Evolutionary conservation across 2,329 filamentous ascomycete genomes (phyloP).

Genomic region (Neopestalotiopsis clavispora): DNA sequence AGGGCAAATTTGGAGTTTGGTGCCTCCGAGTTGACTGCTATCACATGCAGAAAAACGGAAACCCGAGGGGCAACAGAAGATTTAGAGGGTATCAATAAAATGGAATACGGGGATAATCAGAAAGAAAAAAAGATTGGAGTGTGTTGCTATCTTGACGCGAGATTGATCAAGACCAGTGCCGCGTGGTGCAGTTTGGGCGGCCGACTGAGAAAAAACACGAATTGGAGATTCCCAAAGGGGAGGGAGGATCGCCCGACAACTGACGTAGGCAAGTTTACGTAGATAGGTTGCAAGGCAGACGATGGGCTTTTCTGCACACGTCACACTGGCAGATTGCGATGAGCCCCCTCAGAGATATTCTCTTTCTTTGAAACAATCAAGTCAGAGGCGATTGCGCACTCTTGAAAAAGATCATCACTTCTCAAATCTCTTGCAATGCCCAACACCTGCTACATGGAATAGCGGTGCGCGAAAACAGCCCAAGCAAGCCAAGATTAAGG

Average conservation of each 20-base stretch:
- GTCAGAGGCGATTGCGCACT: neutral
- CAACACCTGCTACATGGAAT: neutral
- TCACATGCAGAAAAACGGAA: neutral
- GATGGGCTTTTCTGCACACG: neutral
- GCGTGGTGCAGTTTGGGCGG: neutral
- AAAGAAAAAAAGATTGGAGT: neutral
- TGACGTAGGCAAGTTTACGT: conserved; percentile 13
- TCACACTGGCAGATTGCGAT: conserved; percentile 1
- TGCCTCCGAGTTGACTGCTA: neutral
- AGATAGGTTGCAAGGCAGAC: neutral
- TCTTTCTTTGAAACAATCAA: conserved; percentile 4
- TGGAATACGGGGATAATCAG: neutral
- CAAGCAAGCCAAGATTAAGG: conserved; percentile 14
- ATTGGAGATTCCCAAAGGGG: conserved; percentile 8
- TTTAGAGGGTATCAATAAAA: conserved; percentile 11
- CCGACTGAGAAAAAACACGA: neutral
- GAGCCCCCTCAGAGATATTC: neutral
- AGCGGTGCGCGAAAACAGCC: neutral
- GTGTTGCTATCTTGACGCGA: neutral
- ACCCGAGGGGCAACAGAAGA: neutral
- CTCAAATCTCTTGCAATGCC: neutral
- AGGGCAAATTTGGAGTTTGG: neutral
- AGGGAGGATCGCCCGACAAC: conserved; percentile 13
- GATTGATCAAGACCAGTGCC: neutral
- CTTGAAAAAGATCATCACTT: neutral